Evolutionary conservation across 1,284 basidiomycete genomes (phyloP).

Genomic region (Trametes polyzona): DNA sequence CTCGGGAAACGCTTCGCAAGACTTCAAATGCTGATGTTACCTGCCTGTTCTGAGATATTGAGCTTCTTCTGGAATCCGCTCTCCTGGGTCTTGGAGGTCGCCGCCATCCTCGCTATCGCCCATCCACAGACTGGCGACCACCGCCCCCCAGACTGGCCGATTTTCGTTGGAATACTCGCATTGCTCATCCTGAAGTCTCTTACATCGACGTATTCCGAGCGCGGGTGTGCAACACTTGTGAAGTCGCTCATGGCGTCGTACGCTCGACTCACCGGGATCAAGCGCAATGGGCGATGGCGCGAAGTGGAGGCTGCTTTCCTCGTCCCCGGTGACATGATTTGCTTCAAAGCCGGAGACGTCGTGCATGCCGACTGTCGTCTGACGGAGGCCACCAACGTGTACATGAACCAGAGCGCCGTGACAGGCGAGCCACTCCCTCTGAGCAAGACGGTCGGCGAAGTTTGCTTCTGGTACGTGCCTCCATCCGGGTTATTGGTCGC

Average conservation of each 20-base stretch:
- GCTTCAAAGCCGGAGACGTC: constrained; percentile 98
- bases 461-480: constrained; percentile 88
- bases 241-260: constrained; percentile 99
- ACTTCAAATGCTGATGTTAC: constrained; percentile 3
- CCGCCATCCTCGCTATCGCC: constrained; percentile 94
- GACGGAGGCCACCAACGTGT: constrained; percentile 93
- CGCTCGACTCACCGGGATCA: constrained; percentile 94
- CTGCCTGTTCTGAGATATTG: constrained; percentile 70
- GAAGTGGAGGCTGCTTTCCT: constrained; percentile 90
- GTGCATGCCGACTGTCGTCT: constrained; percentile 96
- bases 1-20: constrained; percentile 3
- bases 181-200: constrained; percentile 93
- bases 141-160: constrained; percentile 91
- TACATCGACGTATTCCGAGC: constrained; percentile 98
- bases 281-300: constrained; percentile 80
- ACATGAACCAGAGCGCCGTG: constrained; percentile 95
- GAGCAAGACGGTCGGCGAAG: constrained; percentile 89
- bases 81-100: constrained; percentile 99
- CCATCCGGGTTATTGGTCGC: constrained; percentile 3
- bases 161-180: constrained; percentile 96
- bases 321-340: constrained; percentile 91
- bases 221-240: constrained; percentile 97
- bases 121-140: constrained; percentile 93
- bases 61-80: constrained; percentile 99
- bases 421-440: constrained; percentile 95